Evolutionary conservation across 352 stramenopile species (phyloP).

Genomic region (Aphanomyces cochlioides): DNA sequence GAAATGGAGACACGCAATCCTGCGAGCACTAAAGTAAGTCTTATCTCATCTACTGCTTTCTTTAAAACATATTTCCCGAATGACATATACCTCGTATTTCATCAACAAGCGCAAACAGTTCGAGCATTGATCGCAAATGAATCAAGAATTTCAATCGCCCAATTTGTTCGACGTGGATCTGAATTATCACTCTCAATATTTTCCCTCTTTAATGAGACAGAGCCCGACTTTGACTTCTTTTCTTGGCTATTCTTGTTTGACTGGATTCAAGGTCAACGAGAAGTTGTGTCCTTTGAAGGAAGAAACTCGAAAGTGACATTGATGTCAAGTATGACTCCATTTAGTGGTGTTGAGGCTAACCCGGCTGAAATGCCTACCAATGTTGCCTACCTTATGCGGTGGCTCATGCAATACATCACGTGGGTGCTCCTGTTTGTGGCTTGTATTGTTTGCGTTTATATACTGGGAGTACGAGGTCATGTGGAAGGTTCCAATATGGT

Average conservation of each 20-base stretch:
- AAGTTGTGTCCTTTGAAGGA: conserved; percentile 26
- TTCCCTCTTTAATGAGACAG: neutral
- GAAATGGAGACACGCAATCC: neutral
- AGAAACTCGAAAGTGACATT: neutral
- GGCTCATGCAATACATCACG: neutral
- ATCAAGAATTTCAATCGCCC: neutral
- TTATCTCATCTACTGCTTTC: neutral
- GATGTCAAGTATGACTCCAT: neutral
- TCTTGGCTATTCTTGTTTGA: conserved; percentile 19
- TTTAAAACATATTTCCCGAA: neutral
- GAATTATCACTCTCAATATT: neutral
- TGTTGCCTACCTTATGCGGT: conserved; percentile 2
- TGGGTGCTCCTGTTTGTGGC: neutral
- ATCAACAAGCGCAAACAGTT: neutral
- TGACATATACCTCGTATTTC: neutral
- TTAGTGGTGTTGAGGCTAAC: neutral
- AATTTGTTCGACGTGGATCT: neutral
- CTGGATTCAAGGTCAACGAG: conserved; percentile 8
- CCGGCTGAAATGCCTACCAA: neutral
- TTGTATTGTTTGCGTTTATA: neutral
- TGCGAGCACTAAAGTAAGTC: neutral
- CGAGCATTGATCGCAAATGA: neutral
- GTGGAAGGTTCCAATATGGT: conserved; percentile 10
- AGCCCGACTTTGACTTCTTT: conserved; percentile 14
- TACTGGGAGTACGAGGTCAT: conserved; percentile 9